These are phyloP conservation scores for Cyberlindnera nakhonratchasimensis DNA, from an alignment of 805 yeast genomes.

Conservation along the genomic window DNA sequence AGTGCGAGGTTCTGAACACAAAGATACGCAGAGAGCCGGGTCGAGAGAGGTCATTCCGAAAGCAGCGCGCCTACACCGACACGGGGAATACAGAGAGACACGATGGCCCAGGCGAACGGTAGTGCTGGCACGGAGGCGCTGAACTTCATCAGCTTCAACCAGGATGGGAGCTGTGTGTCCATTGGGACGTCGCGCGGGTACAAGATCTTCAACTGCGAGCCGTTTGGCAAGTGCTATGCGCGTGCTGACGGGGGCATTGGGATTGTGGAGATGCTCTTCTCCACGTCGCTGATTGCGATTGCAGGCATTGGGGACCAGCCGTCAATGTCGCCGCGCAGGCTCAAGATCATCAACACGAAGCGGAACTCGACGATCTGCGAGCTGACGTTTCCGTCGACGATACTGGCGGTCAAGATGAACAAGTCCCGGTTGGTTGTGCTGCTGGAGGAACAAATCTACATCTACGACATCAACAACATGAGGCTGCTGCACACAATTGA, in stretches of 20 bases:
- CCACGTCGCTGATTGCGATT: conserved; percentile 65
- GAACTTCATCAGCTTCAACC: conserved; percentile 65
- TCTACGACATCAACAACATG: conserved; percentile 72
- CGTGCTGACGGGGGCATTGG: conserved; percentile 52
- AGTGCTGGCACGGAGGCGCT: conserved; percentile 23
- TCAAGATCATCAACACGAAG: conserved; percentile 81
- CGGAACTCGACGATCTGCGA: conserved; percentile 59
- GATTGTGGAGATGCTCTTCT: conserved; percentile 72
- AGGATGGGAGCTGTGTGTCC: conserved; percentile 68
- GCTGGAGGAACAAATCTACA: conserved; percentile 60
- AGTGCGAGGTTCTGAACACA: no score
- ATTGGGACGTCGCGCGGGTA: conserved; percentile 63
- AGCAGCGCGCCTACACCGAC: no score
- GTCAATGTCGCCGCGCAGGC: conserved; percentile 69
- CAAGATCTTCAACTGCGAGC: conserved; percentile 66
- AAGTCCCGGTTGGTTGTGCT: conserved; percentile 61
- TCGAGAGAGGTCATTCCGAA: no score
- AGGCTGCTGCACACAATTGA: conserved; percentile 56
- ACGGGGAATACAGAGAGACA: background rate
- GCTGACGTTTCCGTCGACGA: conserved; percentile 61
- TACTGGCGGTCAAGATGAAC: conserved; percentile 60
- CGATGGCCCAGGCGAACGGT: background rate
- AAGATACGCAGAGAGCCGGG: no score
- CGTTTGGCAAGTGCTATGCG: conserved; percentile 51
- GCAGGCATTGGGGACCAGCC: conserved; percentile 74